Percentiles rank a stretch among this genome's conserved stretches.
phyloP scores from a whole-genome alignment of 73 alveolate genomes.

The Blepharisma japonicum region DNA sequence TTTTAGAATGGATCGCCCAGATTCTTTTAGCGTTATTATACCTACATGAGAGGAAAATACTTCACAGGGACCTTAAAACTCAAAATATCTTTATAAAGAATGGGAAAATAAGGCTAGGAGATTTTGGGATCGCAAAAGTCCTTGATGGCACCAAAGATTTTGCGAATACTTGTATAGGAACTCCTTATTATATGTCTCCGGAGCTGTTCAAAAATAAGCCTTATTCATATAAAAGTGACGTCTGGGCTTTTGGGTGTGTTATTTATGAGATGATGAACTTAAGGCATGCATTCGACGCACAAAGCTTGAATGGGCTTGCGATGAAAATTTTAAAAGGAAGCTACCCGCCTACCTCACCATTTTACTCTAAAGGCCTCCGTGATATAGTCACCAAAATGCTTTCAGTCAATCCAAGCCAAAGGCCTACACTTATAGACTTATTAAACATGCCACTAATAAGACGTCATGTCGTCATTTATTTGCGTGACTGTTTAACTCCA shows the following conservation, averaged over 20 bases:
- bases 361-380: constrained; percentile 85
- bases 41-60: constrained; percentile 95
- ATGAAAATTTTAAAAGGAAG: constrained; percentile 94
- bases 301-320: constrained; percentile 95
- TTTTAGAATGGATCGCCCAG: constrained; percentile 92
- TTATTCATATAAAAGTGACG: constrained; percentile 95
- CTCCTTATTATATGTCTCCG: constrained; percentile 92
- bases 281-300: constrained; percentile 98
- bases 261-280: constrained; percentile 96
- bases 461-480: constrained; percentile 76
- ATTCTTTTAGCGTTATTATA: constrained; percentile 93
- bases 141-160: constrained; percentile 92
- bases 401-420: constrained; percentile 77
- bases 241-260: constrained; percentile 99
- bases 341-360: constrained; percentile 84
- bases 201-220: constrained; percentile 96
- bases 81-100: constrained; percentile 94
- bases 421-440: constrained; percentile 94
- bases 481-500: constrained; percentile 81
- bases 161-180: constrained; percentile 95
- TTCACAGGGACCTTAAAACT: constrained; percentile 97
- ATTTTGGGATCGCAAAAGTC: constrained; percentile 98
- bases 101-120: constrained; percentile 96
- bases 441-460: constrained; percentile 88
- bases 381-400: constrained; percentile 90